Percentiles rank a stretch among this genome's conserved stretches.
phyloP scores from a whole-genome alignment of 306 rosid genomes.

The Quercus ilex region DNA sequence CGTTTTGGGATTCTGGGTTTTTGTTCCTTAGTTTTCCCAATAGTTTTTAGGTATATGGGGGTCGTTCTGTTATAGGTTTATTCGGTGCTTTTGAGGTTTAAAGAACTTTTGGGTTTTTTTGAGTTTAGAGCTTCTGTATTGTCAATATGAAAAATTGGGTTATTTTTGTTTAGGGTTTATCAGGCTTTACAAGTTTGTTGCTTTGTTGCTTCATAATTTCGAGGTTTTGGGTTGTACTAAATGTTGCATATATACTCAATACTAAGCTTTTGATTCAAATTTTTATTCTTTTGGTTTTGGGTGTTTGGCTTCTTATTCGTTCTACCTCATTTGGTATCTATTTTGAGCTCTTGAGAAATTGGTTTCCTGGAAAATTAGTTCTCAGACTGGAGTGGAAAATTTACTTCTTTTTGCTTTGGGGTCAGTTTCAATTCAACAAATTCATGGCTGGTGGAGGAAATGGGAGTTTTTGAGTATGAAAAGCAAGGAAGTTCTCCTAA shows the following conservation, averaged over 20 bases:
- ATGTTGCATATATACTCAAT: neutral
- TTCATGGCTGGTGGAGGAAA: conserved; percentile 18
- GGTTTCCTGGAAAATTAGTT: too few species aligned
- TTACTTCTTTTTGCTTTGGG: neutral
- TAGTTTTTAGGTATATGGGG: neutral
- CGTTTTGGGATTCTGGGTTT: neutral
- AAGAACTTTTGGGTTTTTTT: neutral
- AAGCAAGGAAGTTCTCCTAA: conserved; percentile 9
- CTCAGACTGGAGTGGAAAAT: neutral
- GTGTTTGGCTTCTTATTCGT: neutral
- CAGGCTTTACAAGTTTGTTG: neutral
- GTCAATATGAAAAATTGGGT: neutral
- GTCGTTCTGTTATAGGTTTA: neutral
- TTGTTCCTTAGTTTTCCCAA: neutral
- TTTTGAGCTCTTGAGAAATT: neutral
- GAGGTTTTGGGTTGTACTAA: conserved; percentile 6
- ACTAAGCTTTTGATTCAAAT: neutral
- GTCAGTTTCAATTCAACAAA: neutral
- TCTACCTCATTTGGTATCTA: neutral
- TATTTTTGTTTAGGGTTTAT: neutral
- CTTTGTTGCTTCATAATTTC: neutral
- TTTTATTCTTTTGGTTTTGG: neutral
- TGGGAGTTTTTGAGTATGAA: conserved; percentile 1
- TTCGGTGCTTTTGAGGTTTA: neutral
- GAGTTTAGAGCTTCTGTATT: neutral